Evolutionary conservation across 345 rosid genomes (phyloP), one percentile per base, ranked within the genome.

Genomic region (Euphorbia lathyris): DNA sequence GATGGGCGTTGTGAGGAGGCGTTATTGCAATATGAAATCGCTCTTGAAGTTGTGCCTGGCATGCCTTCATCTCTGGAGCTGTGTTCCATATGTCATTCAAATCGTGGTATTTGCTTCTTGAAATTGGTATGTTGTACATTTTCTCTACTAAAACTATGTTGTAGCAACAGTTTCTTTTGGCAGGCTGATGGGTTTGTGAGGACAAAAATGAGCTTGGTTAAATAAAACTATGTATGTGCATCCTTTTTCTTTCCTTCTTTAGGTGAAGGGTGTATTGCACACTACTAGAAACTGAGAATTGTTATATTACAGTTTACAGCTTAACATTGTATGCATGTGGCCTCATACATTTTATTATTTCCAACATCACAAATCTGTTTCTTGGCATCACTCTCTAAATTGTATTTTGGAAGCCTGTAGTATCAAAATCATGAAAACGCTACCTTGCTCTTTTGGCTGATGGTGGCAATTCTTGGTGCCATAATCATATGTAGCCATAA

Each of bases 1-100:
- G 80, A 79, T 65, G 90, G 87, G 3, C 74, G 76, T 48, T 92
- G 78, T 69, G 99, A 89, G 69, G 98, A 95, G 81, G 98, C 99
- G 5, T 75, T 95, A 57, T 60, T 77, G 7, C 80, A 84, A 75
- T 95, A 95, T 70, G 90, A 77, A 42, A 65, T 76, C 65, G 97
- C 96, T 58, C 74, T 89, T 64, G 82, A 80, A 73, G 77, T 82
- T 67, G 80, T 82, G 29, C 79, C 81, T 27, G 86, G 80, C 51
- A 59, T 72, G 27, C 73, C 90, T 0, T 77, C 62, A 0, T 63
- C 93, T 0, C 60, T 58, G 29, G 96, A 92, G 76, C 58, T 89
- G 69, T 85, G 91, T 43, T 85, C 97, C 23, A 83, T 86, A 43
- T 95, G 98, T 71, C 86, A 90, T 75, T 76, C 89, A n/a, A 95